Evolutionary conservation across 352 stramenopile genomes (phyloP), one percentile per base, ranked within the genome.

Genomic region (Globisporangium polare): DNA sequence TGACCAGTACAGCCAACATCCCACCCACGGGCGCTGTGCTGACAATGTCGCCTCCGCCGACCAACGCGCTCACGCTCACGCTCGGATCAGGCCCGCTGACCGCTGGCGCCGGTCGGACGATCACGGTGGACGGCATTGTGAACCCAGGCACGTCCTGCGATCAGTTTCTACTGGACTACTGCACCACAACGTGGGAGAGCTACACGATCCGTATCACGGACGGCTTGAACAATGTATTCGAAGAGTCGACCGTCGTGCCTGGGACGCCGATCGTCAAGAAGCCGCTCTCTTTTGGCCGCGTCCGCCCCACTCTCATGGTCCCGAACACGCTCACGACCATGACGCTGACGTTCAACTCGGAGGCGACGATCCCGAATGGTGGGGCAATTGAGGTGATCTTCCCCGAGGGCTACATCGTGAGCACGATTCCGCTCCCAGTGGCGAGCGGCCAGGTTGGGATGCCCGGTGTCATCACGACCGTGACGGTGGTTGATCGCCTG

Each of bases 181-280:
- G 78, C 60, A 53, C 69, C 3, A 51, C 62, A 0, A 51, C 56
- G 0, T 86, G 77, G 69, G 73, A 80, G 50, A 53, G 50, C 7
- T 89, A 87, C 63, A 66, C 65, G 8, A 60, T 89, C 15, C 56
- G 17, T 0, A 67, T 88, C 26, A 67, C 54, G 2, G 80, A 90
- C 55, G 68, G 62, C 22, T 60, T 49, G 10, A 63, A 56, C 8
- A 79, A 86, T 3, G 5, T 77, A 20, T 89, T 80, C 18, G 76
- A 87, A 45, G 29, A 69, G 27, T 68, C 69, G 12, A 66, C 67
- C 1, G 66, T 68, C 8, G 66, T 92, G 20, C 26, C 74, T 7
- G 82, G 79, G 3, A 84, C 76, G 2, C 73, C 71, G 26, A 86
- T 92, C 58, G 66, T 89, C n/a, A 89, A 89, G 65, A 87, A 84